Evolutionary conservation across 2,329 filamentous ascomycete species (phyloP).

Genomic region (Blastomyces gilchristii): DNA sequence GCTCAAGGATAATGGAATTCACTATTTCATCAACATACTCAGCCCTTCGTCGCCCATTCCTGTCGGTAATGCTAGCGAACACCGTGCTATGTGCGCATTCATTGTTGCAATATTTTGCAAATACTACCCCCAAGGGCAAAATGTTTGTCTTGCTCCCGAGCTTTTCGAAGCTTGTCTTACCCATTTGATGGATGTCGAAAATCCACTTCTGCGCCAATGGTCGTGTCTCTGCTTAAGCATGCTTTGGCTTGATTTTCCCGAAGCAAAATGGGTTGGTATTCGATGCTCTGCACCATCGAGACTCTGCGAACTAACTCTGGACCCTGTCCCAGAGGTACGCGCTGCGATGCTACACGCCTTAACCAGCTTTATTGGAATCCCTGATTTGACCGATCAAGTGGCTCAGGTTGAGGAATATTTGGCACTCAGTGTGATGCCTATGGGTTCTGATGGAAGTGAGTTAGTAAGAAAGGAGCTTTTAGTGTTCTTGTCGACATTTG

Average conservation of each 20-base stretch:
- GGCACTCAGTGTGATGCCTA: slow-evolving; percentile 76
- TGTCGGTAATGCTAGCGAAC: slow-evolving; percentile 79
- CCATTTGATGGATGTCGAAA: slow-evolving; percentile 76
- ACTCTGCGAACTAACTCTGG: slow-evolving; percentile 68
- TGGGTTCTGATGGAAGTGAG: slow-evolving; percentile 88
- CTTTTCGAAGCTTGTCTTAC: slow-evolving; percentile 79
- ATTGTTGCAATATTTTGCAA: slow-evolving; percentile 97
- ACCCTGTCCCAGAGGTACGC: slow-evolving; percentile 83
- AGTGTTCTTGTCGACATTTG: slow-evolving; percentile 87
- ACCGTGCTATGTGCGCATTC: slow-evolving; percentile 98
- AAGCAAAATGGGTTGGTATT: slow-evolving; percentile 95
- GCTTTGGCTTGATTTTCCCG: slow-evolving; percentile 80
- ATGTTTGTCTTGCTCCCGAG: slow-evolving; percentile 80
- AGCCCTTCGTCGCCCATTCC: slow-evolving; percentile 75
- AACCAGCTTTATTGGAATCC: slow-evolving; percentile 88
- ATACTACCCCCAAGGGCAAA: slow-evolving; percentile 81
- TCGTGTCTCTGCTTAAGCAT: slow-evolving; percentile 91
- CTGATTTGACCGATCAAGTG: slow-evolving; percentile 82
- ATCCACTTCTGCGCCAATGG: slow-evolving; percentile 85
- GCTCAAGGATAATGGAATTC: slow-evolving; percentile 92
- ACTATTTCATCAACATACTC: slow-evolving; percentile 89
- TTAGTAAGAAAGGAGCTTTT: slow-evolving; percentile 89
- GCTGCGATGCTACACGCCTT: slow-evolving; percentile 88
- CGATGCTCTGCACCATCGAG: slow-evolving; percentile 73
- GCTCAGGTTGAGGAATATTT: slow-evolving; percentile 84